A percentile compares a stretch with the other conserved stretches of the same genome.
These are phyloP conservation scores for Debaryomycetaceae sp. DNA, from an alignment of 1,139 yeast genomes.

Conservation along the genomic window DNA sequence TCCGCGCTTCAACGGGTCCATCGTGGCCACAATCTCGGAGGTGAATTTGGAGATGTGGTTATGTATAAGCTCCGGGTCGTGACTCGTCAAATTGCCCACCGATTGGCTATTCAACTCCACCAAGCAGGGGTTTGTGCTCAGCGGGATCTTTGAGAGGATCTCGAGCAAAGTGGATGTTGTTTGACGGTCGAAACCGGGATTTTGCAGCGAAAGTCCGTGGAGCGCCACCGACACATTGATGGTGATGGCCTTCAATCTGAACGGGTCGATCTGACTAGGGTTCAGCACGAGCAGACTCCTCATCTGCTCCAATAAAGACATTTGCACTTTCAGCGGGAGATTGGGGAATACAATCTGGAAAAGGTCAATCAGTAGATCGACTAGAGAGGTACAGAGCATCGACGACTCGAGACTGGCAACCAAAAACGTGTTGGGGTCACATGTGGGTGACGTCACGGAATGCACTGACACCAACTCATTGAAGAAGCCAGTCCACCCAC, in stretches of 20 bases:
- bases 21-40: slow-evolving; percentile 50
- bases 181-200: slow-evolving; percentile 34
- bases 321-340: slow-evolving; percentile 77
- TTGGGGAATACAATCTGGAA: slow-evolving; percentile 69
- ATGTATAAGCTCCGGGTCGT: too few species aligned
- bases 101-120: slow-evolving; percentile 60
- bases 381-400: slow-evolving; percentile 47
- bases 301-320: slow-evolving; percentile 77
- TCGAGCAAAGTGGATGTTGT: slow-evolving; percentile 53
- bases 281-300: slow-evolving; percentile 45
- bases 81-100: slow-evolving; percentile 44
- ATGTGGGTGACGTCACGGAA: not conserved
- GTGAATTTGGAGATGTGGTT: slow-evolving; percentile 53
- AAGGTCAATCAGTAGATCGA: slow-evolving; percentile 75
- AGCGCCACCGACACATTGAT: slow-evolving; percentile 63
- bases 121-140: slow-evolving; percentile 27
- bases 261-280: slow-evolving; percentile 22
- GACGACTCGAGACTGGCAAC: slow-evolving; percentile 11
- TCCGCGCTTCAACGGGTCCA: slow-evolving; percentile 65
- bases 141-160: slow-evolving; percentile 47
- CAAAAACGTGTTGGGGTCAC: slow-evolving; percentile 3
- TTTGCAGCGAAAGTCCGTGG: slow-evolving; percentile 44
- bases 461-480: slow-evolving; percentile 3
- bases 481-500: slow-evolving; percentile 6
- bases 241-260: slow-evolving; percentile 46